These are phyloP conservation scores for Paramarasmius palmivorus DNA, from an alignment of 1,284 basidiomycete genomes.

Conservation along the genomic window DNA sequence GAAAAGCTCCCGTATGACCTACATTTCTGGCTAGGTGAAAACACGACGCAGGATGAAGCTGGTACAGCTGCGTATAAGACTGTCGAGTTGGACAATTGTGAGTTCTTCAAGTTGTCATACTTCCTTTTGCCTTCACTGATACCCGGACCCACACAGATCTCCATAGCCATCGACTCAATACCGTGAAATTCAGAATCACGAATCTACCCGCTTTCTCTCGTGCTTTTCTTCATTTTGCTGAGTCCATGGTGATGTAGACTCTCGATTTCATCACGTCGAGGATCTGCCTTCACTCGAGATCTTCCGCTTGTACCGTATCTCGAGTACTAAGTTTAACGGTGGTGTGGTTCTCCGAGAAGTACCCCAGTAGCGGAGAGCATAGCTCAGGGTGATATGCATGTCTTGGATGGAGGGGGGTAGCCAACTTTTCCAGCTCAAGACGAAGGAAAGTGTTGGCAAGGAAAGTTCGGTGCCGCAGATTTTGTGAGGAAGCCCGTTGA, in stretches of 20 bases:
- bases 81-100: slow-evolving; percentile 67
- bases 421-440: slow-evolving; percentile 55
- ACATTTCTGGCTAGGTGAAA: slow-evolving; percentile 65
- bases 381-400: slow-evolving; percentile 54
- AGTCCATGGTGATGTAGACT: slow-evolving; percentile 55
- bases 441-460: slow-evolving; percentile 49
- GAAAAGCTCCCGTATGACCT: slow-evolving; percentile 55
- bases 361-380: slow-evolving; percentile 43
- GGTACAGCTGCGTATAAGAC: slow-evolving; percentile 70
- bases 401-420: slow-evolving; percentile 58
- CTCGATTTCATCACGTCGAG: slow-evolving; percentile 62
- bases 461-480: slow-evolving; percentile 62
- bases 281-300: slow-evolving; percentile 43
- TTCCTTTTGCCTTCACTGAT: neutral
- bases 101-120: slow-evolving; percentile 21
- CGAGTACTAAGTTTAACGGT: slow-evolving; percentile 27
- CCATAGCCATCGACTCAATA: slow-evolving; percentile 55
- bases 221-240: slow-evolving; percentile 57
- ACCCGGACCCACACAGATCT: slow-evolving; percentile 40
- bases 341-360: slow-evolving; percentile 53
- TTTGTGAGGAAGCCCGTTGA: slow-evolving; percentile 51
- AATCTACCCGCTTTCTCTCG: slow-evolving; percentile 58
- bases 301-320: slow-evolving; percentile 50
- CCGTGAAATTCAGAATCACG: slow-evolving; percentile 59
- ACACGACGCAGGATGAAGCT: slow-evolving; percentile 64